A percentile compares a stretch with the other conserved stretches of the same genome.
phyloP scores from a whole-genome alignment of 371 early-diverging fungal species.

The Basidiobolus meristosporus region DNA sequence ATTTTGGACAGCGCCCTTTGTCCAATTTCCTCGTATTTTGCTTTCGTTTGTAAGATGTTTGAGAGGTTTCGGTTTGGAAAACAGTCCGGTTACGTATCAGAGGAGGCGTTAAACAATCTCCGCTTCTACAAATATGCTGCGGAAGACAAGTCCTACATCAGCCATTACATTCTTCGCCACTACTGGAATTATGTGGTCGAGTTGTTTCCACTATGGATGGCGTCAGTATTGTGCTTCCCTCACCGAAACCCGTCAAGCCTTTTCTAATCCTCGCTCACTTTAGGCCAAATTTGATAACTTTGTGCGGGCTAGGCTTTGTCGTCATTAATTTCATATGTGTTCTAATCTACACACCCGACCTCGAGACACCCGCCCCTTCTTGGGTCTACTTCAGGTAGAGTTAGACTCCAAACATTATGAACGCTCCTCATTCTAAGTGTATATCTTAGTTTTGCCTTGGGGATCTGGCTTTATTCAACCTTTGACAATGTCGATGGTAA shows the following conservation, averaged over 20 bases:
- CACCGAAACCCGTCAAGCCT: not conserved
- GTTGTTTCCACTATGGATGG: conserved; percentile 78
- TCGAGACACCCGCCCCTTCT: conserved; percentile 51
- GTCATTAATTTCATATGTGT: conserved; percentile 47
- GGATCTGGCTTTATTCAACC: conserved; percentile 87
- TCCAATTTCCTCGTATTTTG: no score
- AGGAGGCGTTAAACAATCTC: conserved; percentile 20
- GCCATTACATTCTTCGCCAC: conserved; percentile 65
- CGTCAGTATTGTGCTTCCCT: conserved; percentile 25
- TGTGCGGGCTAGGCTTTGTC: conserved; percentile 80
- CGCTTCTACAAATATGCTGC: conserved; percentile 64
- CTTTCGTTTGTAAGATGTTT: no score
- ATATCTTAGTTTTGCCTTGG: conserved; percentile 29
- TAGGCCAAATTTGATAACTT: conserved; percentile 94
- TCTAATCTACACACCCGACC: conserved; percentile 45
- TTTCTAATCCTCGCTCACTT: not conserved
- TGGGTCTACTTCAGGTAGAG: conserved; percentile 74
- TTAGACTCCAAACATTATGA: no score
- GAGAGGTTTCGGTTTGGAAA: no score
- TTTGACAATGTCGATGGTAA: conserved; percentile 98
- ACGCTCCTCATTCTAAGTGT: not conserved
- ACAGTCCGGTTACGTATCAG: not conserved
- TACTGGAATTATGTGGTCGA: conserved; percentile 83
- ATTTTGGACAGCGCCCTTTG: no score
- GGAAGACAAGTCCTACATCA: conserved; percentile 74